Evolutionary conservation across 1,284 basidiomycete genomes (phyloP), one percentile per base, ranked within the genome.

Genomic region (Ganoderma resinaceum): DNA sequence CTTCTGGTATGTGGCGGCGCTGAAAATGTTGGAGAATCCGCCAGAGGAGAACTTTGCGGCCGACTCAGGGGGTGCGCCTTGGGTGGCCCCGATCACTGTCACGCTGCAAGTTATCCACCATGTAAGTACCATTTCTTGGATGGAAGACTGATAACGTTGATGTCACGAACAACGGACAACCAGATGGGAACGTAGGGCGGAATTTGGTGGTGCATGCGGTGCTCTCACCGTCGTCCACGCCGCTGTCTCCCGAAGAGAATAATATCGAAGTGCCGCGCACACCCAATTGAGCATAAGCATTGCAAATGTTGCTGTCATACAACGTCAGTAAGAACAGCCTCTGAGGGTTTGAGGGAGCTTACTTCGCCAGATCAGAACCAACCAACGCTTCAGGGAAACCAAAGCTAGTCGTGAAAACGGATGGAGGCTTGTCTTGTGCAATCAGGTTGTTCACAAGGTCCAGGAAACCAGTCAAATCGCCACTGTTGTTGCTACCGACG

Each of bases 171-270:
- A 76, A 77, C 20, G 75, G 74, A 75, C 84, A 86, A 12, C 79
- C 80, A 20, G 87, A 83, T 7, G 89, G 89, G 82, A 93, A 92
- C 0, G 72, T 73, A 3, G 91, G 89, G n/a, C 90, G 75, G 79
- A 93, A 93, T 12, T 49, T 9, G 55, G 74, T 78, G 0, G 81
- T 84, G 55, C 74, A 82, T 9, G 87, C 83, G 73, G 91, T 91
- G 26, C 86, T 87, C 23, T 86, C 82, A 0, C 81, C 53, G 66
- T 85, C 76, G 9, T 89, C 91, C 7, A 91, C 91, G 63, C 91
- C 91, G 23, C 77, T 78, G 71, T 93, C 91, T 29, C 91, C 91
- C 14, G 87, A 88, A 8, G 87, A 82, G 75, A 91, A 91, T 66
- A 90, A 70, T 52, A 92, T 72, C 2, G 89, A 87, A 9, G 87